These are phyloP conservation scores for Coemansia sp. DNA, from an alignment of 192 early-diverging fungal species.

Conservation along the genomic window DNA sequence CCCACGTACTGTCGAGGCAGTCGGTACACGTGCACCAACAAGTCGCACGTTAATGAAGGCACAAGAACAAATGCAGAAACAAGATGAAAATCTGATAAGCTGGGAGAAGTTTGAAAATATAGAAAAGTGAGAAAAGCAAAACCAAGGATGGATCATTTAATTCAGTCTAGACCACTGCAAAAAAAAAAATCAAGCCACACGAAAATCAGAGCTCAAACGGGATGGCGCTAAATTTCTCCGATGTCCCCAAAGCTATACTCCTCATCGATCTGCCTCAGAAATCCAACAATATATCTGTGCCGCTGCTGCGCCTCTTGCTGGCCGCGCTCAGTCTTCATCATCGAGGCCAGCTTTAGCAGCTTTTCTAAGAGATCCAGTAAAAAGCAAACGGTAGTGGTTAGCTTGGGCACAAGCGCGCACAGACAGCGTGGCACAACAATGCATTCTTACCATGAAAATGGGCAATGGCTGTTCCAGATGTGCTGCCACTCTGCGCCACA, in stretches of 20 bases:
- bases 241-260: constrained; percentile 49
- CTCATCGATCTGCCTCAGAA: constrained; percentile 57
- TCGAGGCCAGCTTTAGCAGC: constrained; percentile 58
- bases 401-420: neutral
- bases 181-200: neutral
- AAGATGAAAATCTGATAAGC: neutral
- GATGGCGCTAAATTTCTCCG: no score
- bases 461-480: constrained; percentile 57
- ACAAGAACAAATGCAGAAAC: neutral
- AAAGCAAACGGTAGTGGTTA: neutral
- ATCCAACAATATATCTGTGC: constrained; percentile 58
- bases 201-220: neutral
- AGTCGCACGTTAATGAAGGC: neutral
- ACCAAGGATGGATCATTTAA: neutral
- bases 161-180: neutral
- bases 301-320: constrained; percentile 58
- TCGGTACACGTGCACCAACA: neutral
- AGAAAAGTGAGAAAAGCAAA: neutral
- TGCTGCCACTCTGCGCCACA: constrained; percentile 49
- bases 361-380: constrained; percentile 54
- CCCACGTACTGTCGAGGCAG: neutral
- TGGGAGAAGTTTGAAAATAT: neutral
- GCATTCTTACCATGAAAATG: constrained; percentile 62
- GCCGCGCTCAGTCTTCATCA: constrained; percentile 64
- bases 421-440: neutral